Percentiles rank a stretch among this genome's conserved stretches.
phyloP scores from a whole-genome alignment of 176 grass and related monocot genomes.

The Metroxylon sagu region DNA sequence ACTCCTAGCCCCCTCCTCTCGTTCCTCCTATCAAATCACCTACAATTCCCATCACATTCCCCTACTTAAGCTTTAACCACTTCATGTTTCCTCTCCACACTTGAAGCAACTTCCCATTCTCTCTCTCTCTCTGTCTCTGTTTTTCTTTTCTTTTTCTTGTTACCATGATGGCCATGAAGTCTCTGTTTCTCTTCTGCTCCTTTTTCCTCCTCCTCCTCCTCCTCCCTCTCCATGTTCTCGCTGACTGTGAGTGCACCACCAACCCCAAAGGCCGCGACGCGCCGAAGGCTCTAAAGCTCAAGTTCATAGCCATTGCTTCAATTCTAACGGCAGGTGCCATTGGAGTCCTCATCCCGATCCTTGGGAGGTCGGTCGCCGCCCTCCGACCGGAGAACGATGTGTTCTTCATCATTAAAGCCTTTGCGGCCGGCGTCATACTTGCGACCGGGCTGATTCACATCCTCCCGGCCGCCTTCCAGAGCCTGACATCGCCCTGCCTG shows the following conservation, averaged over 20 bases:
- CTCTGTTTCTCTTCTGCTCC: conserved; percentile 19
- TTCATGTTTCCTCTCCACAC: no score
- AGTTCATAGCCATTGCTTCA: conserved; percentile 70
- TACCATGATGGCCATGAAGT: conserved; percentile 34
- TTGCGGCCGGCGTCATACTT: conserved; percentile 81
- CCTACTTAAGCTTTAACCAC: no score
- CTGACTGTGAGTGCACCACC: conserved; percentile 39
- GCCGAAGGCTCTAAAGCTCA: conserved; percentile 33
- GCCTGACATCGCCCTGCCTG: conserved; percentile 69
- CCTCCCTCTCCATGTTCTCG: conserved; percentile 34
- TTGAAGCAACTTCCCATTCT: neutral
- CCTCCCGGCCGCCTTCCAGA: conserved; percentile 62
- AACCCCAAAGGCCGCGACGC: conserved; percentile 27
- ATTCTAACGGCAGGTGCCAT: conserved; percentile 65
- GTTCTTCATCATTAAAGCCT: conserved; percentile 85
- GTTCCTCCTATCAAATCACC: no score
- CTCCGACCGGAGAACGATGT: conserved; percentile 51
- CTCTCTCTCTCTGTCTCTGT: conserved; percentile 12
- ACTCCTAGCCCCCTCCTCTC: no score
- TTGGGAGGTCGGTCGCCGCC: conserved; percentile 45
- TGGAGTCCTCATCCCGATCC: conserved; percentile 69
- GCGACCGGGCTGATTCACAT: conserved; percentile 93
- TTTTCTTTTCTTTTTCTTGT: neutral
- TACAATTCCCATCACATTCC: no score
- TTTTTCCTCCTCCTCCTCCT: conserved; percentile 46